Conservation (phyloP, 495 filamentous ascomycete species). For the Daldinia vernicosa region DNA sequence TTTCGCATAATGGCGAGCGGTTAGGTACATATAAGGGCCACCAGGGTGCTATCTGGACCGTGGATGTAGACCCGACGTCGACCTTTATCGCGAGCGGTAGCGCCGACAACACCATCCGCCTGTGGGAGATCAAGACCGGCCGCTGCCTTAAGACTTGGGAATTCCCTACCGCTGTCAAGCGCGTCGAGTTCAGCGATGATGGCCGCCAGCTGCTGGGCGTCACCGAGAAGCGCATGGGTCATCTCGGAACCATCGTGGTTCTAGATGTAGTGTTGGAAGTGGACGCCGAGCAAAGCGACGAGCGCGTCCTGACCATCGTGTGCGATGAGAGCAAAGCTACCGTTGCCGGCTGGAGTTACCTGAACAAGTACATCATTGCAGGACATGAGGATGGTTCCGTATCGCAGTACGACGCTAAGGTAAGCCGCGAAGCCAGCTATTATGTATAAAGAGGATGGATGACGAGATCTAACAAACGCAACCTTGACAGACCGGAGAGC, state of each 20-base stretch:
- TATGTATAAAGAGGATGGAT: neutral
- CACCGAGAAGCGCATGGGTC: constrained; percentile 97
- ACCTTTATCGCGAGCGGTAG: constrained; percentile 93
- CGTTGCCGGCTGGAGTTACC: constrained; percentile 93
- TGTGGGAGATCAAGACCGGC: constrained; percentile 96
- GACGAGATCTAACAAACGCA: constrained; percentile 23
- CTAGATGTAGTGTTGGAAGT: constrained; percentile 84
- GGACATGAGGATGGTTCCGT: constrained; percentile 96
- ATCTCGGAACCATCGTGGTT: constrained; percentile 90
- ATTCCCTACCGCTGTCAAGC: constrained; percentile 93
- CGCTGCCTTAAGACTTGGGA: constrained; percentile 96
- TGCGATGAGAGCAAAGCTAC: constrained; percentile 95
- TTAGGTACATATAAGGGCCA: constrained; percentile 96
- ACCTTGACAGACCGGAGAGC: constrained; percentile 81
- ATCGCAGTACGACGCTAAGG: constrained; percentile 95
- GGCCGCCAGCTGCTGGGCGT: constrained; percentile 88
- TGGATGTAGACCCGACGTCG: constrained; percentile 95
- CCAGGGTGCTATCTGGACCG: constrained; percentile 97
- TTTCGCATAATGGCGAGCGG: constrained; percentile 90
- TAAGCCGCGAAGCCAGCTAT: constrained; percentile 45
- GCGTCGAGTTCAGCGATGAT: constrained; percentile 95
- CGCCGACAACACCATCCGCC: constrained; percentile 95
- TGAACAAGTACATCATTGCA: constrained; percentile 93
- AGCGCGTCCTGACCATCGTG: constrained; percentile 82
- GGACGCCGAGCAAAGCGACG: constrained; percentile 81